These are phyloP conservation scores for Gelatoporia subvermispora DNA, from an alignment of 768 basidiomycete genomes.

Conservation along the genomic window DNA sequence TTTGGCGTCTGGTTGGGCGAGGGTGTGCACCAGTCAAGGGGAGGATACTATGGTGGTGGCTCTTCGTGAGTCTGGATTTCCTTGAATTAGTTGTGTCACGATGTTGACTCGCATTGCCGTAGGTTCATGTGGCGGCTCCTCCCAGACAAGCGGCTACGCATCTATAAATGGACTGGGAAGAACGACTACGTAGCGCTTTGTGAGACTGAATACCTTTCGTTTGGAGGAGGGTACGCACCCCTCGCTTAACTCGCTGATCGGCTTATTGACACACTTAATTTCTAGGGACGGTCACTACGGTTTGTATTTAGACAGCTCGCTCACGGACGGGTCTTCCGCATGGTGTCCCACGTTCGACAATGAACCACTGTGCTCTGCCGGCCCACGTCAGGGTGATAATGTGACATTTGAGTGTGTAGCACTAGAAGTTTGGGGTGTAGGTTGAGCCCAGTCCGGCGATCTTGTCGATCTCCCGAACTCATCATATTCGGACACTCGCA, in stretches of 20 bases:
- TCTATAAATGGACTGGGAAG: constrained; percentile 80
- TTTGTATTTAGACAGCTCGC: constrained; percentile 76
- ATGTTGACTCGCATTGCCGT: background rate
- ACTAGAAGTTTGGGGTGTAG: constrained; percentile 86
- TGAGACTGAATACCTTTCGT: constrained; percentile 74
- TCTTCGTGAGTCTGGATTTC: constrained; percentile 55
- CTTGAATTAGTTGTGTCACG: background rate
- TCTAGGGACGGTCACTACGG: constrained; percentile 52
- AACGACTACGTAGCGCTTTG: constrained; percentile 91
- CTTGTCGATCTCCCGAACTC: no score
- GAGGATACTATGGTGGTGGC: constrained; percentile 82
- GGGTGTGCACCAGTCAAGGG: constrained; percentile 52
- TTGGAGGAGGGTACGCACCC: constrained; percentile 76
- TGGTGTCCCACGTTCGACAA: constrained; percentile 86
- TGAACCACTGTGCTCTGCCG: constrained; percentile 62
- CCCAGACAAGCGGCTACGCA: constrained; percentile 39
- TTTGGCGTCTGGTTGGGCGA: constrained; percentile 89
- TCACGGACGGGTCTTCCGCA: constrained; percentile 81
- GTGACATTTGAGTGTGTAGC: constrained; percentile 87
- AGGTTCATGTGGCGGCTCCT: constrained; percentile 77
- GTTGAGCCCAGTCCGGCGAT: constrained; percentile 18
- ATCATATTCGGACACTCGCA: no score
- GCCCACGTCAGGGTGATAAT: constrained; percentile 40
- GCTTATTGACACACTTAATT: background rate
- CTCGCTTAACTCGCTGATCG: background rate